A percentile compares a stretch with the other conserved stretches of the same genome.
phyloP scores from a whole-genome alignment of 306 rosid genomes.

The Acacia crassicarpa region DNA sequence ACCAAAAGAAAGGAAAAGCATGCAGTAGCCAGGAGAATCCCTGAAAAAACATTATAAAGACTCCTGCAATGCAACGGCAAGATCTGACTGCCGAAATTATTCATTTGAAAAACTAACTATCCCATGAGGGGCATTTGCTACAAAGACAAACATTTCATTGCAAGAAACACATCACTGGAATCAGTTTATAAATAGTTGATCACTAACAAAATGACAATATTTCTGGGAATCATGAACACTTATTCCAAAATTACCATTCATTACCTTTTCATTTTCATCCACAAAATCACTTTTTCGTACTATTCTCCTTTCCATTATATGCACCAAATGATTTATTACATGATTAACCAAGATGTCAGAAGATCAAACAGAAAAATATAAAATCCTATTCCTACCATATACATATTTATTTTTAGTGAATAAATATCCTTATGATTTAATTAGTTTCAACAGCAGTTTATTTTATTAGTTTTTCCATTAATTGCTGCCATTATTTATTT shows the following conservation, averaged over 20 bases:
- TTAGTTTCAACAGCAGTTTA: no score
- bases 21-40: neutral
- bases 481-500: no score
- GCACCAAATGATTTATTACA: neutral
- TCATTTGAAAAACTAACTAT: neutral
- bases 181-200: neutral
- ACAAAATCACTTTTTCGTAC: neutral
- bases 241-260: neutral
- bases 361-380: neutral
- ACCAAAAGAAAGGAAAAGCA: neutral
- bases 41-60: slow-evolving; percentile 7
- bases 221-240: neutral
- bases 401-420: neutral
- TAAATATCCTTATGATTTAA: no score
- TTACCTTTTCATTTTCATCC: neutral
- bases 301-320: neutral
- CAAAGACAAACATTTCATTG: neutral
- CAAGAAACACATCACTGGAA: neutral
- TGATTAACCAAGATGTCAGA: neutral
- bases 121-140: neutral
- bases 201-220: neutral
- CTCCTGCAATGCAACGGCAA: slow-evolving; percentile 6
- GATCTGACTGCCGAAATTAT: neutral
- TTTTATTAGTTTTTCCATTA: no score
- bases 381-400: neutral